phyloP scores from a whole-genome alignment of 2,329 filamentous ascomycete genomes.

The Acephala macrosclerotiorum region DNA sequence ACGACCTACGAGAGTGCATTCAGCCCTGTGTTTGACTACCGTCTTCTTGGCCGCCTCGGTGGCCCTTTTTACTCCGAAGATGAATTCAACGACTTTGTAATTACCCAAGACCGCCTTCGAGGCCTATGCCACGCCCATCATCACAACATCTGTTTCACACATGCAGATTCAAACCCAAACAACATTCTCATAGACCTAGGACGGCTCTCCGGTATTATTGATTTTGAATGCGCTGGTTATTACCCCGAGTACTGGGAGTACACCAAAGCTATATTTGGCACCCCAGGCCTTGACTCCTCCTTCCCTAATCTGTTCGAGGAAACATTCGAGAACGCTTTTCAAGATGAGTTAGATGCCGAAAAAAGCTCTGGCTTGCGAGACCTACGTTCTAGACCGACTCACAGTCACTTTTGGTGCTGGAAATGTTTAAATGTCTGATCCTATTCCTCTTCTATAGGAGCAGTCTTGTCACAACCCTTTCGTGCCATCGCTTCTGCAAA shows the following conservation, averaged over 20 bases:
- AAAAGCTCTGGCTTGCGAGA: too few species aligned
- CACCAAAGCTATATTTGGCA: slow-evolving; percentile 16
- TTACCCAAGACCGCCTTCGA: slow-evolving; percentile 11
- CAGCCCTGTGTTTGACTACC: slow-evolving; percentile 21
- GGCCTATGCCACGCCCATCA: slow-evolving; percentile 1
- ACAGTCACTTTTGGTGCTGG: too few species aligned
- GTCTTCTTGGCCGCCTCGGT: slow-evolving; percentile 1
- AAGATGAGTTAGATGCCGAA: not conserved
- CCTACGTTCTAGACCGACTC: too few species aligned
- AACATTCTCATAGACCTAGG: slow-evolving; percentile 17
- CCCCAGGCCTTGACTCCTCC: slow-evolving; percentile 12
- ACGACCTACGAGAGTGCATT: slow-evolving; percentile 3
- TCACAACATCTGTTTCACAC: slow-evolving; percentile 19
- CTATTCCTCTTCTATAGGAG: too few species aligned
- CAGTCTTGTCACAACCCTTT: too few species aligned
- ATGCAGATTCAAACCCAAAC: slow-evolving; percentile 16
- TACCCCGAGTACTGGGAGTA: slow-evolving; percentile 24
- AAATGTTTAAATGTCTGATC: too few species aligned
- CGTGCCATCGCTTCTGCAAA: too few species aligned
- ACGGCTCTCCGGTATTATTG: slow-evolving; percentile 17
- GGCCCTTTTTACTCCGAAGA: slow-evolving; percentile 15
- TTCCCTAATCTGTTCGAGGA: slow-evolving; percentile 6
- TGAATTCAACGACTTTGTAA: slow-evolving; percentile 17
- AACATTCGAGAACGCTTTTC: slow-evolving; percentile 12
- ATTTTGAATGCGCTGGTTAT: slow-evolving; percentile 19